Evolutionary conservation across 1,284 basidiomycete genomes (phyloP).

Genomic region (Fomitopsis palustris): DNA sequence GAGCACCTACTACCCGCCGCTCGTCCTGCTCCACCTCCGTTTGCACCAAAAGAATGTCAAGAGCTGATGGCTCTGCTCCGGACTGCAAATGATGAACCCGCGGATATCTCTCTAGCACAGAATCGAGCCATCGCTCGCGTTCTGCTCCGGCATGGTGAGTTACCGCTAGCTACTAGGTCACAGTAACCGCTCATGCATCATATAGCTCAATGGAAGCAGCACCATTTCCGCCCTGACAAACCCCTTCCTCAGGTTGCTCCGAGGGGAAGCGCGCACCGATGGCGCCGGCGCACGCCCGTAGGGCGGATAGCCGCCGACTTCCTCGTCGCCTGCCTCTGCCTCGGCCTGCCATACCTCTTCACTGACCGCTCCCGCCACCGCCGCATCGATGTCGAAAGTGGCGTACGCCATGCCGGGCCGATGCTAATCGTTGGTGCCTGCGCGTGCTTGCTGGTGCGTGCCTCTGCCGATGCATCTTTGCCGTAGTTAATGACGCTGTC

Average conservation of each 20-base stretch:
- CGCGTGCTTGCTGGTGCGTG: conserved; percentile 64
- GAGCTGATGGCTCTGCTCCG: conserved; percentile 62
- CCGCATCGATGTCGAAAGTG: conserved; percentile 56
- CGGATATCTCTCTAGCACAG: conserved; percentile 44
- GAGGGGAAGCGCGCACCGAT: conserved; percentile 20
- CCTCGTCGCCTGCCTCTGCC: conserved; percentile 55
- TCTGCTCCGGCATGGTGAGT: conserved; percentile 61
- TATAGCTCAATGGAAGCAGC: conserved; percentile 69
- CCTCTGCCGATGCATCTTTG: not conserved
- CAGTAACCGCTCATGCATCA: not conserved
- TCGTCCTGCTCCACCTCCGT: conserved; percentile 53
- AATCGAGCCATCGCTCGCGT: conserved; percentile 67
- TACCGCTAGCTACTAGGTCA: not conserved
- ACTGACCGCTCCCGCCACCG: conserved; percentile 45
- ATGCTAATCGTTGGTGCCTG: conserved; percentile 60
- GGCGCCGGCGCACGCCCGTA: conserved; percentile 38
- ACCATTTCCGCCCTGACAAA: conserved; percentile 59
- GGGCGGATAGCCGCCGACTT: conserved; percentile 51
- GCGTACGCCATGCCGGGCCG: conserved; percentile 48
- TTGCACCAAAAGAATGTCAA: conserved; percentile 69
- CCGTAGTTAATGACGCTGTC: not conserved
- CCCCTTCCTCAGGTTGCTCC: conserved; percentile 52
- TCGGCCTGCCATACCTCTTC: conserved; percentile 74
- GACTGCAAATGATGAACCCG: conserved; percentile 40
- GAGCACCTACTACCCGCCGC: conserved; percentile 65